Conservation (phyloP, 2,329 filamentous ascomycete species). For the Fusarium setosum region DNA sequence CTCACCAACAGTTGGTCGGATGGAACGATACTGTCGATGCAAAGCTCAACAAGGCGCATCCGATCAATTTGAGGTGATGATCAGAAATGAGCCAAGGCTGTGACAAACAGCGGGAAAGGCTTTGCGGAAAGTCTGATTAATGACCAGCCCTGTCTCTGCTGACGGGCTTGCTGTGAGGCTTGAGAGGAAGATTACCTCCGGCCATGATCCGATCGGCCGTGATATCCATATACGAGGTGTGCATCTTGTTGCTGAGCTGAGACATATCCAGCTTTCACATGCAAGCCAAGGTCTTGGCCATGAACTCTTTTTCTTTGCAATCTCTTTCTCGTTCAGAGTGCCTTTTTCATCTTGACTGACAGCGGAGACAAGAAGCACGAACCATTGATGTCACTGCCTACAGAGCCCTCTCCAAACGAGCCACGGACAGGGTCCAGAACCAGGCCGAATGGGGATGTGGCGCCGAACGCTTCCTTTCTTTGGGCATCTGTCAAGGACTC, state of each 20-base stretch:
- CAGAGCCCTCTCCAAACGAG: neutral
- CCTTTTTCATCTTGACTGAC: neutral
- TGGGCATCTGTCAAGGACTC: neutral
- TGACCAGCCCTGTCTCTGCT: constrained; percentile 1
- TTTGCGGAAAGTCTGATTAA: neutral
- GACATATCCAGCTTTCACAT: neutral
- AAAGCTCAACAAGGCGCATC: too few species aligned
- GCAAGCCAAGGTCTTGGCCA: constrained; percentile 5
- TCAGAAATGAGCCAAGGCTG: too few species aligned
- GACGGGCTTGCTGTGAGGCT: constrained; percentile 11
- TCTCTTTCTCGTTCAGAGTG: neutral
- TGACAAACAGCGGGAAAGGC: constrained; percentile 1
- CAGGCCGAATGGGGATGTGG: neutral
- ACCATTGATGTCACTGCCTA: neutral
- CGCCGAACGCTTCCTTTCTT: neutral
- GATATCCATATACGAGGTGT: constrained; percentile 13
- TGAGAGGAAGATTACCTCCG: constrained; percentile 11
- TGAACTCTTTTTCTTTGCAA: neutral
- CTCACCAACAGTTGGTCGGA: too few species aligned
- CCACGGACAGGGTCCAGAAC: neutral
- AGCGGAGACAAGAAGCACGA: too few species aligned
- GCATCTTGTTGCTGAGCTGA: constrained; percentile 7
- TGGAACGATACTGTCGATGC: neutral
- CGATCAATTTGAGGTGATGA: too few species aligned
- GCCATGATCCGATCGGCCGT: constrained; percentile 1